Evolutionary conservation across 164 flowering plant species (phyloP), one percentile per base, ranked within the genome.

Genomic region (Dillenia turbinata): DNA sequence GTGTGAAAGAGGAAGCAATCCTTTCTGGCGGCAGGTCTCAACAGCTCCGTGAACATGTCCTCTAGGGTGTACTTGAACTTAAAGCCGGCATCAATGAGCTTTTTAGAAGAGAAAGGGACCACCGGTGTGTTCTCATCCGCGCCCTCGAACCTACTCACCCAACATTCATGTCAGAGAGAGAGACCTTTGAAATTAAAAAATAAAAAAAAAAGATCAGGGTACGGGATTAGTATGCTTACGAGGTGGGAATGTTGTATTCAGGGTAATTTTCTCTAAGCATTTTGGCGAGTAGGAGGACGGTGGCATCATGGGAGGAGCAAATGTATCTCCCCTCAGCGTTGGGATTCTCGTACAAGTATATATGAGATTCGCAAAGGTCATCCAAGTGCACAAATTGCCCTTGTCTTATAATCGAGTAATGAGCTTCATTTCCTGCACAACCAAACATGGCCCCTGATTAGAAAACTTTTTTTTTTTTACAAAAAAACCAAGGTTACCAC

Each of bases 1-100:
- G 54, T 40, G 14, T 9, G 80, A 62, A 33, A 64, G 52, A 11
- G 93, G 89, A 55, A 91, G 72, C 73, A 91, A 60, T 5, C 83
- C 83, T 79, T 83, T 89, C 60, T 64, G 74, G 19, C 82, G 51
- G 73, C 93, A 89, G 0, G 83, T 76, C 1, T 80, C 77, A 43
- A 91, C 79, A 10, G 97, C 97, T 16, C 81, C 93, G 65, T 70
- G 51, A 66, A 91, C 96, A 91, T 91, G 45, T 89, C 93, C 65
- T 87, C 91, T 62, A 81, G 73, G 64, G 69, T 83, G 75, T 87
- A 89, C 63, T 81, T 79, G 69, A 73, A 91, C 62, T 83, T 24
- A 59, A 89, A 91, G 0, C 93, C 93, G 60, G 73, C 44, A 8
- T 73, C 87, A 12, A 10, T 59, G 53, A 91, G 60, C 73, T 87